phyloP scores from a whole-genome alignment of 2,329 filamentous ascomycete genomes.

The Huntiella decipiens region DNA sequence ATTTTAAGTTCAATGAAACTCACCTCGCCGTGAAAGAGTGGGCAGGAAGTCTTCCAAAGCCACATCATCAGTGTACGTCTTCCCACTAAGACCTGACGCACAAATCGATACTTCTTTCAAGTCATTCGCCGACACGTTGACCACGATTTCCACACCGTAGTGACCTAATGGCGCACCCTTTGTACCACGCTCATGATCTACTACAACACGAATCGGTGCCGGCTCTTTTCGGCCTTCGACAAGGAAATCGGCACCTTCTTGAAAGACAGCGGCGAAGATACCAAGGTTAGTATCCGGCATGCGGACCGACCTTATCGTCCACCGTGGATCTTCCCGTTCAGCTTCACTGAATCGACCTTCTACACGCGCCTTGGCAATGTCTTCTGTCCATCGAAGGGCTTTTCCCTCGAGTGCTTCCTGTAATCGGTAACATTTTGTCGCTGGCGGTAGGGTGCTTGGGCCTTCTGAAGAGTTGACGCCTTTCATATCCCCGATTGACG shows the following conservation, averaged over 20 bases:
- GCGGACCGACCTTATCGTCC: conserved; percentile 56
- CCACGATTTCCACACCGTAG: conserved; percentile 52
- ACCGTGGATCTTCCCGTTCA: conserved; percentile 65
- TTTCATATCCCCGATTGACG: conserved; percentile 41
- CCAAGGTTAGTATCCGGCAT: conserved; percentile 41
- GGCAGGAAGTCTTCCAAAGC: conserved; percentile 53
- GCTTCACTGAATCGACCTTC: conserved; percentile 67
- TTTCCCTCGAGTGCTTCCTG: conserved; percentile 62
- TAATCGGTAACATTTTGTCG: conserved; percentile 50
- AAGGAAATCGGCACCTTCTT: conserved; percentile 44
- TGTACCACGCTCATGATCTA: conserved; percentile 49
- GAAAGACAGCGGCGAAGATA: conserved; percentile 49
- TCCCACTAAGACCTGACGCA: conserved; percentile 47
- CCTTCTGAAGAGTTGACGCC: conserved; percentile 19
- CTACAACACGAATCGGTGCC: conserved; percentile 50
- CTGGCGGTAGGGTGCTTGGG: conserved; percentile 15
- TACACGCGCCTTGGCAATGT: conserved; percentile 68
- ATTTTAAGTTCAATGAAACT: conserved; percentile 16
- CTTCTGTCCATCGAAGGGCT: conserved; percentile 60
- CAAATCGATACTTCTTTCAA: conserved; percentile 29
- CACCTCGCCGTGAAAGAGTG: conserved; percentile 55
- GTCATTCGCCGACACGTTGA: conserved; percentile 38
- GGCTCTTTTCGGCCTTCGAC: conserved; percentile 47
- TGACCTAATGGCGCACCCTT: conserved; percentile 47
- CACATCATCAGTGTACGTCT: conserved; percentile 55